Base-by-base conservation (phyloP, 2,329 filamentous ascomycete species). In the Ambrosiella xylebori region DNA sequence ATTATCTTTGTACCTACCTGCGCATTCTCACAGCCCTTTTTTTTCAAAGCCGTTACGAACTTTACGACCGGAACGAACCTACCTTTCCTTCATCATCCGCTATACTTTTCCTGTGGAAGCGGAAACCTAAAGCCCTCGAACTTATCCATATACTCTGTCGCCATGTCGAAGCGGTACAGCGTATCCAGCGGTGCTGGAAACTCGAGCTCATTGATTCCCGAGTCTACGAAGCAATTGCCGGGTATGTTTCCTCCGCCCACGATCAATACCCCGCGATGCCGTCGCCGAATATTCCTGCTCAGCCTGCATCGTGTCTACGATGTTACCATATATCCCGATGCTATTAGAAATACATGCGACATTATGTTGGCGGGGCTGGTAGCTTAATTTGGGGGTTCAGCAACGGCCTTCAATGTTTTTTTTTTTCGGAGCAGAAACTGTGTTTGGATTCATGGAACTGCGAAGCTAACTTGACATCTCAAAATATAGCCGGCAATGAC, bases 111-210 rank as follows among this genome's bases (percentile, higher is more conserved):
- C 4, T 47, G 8, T 17, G 8, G n/a, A n/a, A 17, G 19, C n/a
- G 19, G n/a, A 47, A 8, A 47, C 40, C 1, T 8, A 47, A 8
- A 47, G 8, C n/a, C 19, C 8, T 7, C n/a, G 13, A 15, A 13
- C 7, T 47, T 17, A 47, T 17, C 13, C 3, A 13, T 47, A 47
- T 13, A 47, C 44, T 47, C 19, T 13, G n/a, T 17, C 44, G 44
- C n/a, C 65, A 86, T 86, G 82, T 85, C 82, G 62, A 82, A 80
- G 73, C 73, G 82, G 74, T 76, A 73, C 67, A 69, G 67, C 61
- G 71, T 69, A 62, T 73, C 59, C 37, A 60, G 38, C 56, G 72
- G 74, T 61, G 76, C 75, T 66, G 76, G 74, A 67, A 69, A 68
- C 58, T 67, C 70, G 57, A 61, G 67, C 36, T 49, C 52, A 13